These are phyloP conservation scores for Rosa lucieae DNA, from an alignment of 306 rosid species.

Conservation along the genomic window DNA sequence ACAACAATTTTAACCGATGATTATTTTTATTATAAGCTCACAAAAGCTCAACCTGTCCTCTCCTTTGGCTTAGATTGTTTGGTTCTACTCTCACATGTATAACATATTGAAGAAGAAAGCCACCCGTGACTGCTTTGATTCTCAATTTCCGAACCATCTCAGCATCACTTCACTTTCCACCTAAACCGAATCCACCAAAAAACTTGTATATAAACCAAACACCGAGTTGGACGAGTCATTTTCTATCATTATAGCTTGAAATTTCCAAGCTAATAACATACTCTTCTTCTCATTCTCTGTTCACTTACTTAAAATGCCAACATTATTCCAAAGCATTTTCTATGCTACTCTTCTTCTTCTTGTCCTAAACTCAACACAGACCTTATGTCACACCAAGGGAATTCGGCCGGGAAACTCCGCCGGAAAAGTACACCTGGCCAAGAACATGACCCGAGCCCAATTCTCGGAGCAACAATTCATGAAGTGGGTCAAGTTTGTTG, in stretches of 20 bases:
- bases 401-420: conserved; percentile 37
- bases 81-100: conserved; percentile 17
- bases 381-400: conserved; percentile 59
- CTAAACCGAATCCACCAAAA: conserved; percentile 23
- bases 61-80: conserved; percentile 42
- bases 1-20: conserved; percentile 18
- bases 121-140: conserved; percentile 82
- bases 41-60: conserved; percentile 44
- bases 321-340: conserved; percentile 28
- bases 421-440: conserved; percentile 20
- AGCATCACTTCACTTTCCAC: conserved; percentile 39
- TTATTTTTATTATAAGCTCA: conserved; percentile 22
- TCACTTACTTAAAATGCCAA: conserved; percentile 53
- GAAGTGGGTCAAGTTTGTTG: conserved; percentile 87
- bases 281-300: conserved; percentile 15
- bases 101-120: conserved; percentile 3
- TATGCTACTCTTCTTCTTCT: conserved; percentile 34
- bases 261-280: conserved; percentile 6
- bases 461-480: conserved; percentile 76
- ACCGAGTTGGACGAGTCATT: conserved; percentile 3
- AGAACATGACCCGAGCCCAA: conserved; percentile 47
- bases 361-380: conserved; percentile 39
- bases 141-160: conserved; percentile 35
- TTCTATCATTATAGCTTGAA: conserved; percentile 5
- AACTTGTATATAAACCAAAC: conserved; percentile 19